Evolutionary conservation across 2,329 filamentous ascomycete species (phyloP).

Genomic region (Ophiocordyceps unilateralis): DNA sequence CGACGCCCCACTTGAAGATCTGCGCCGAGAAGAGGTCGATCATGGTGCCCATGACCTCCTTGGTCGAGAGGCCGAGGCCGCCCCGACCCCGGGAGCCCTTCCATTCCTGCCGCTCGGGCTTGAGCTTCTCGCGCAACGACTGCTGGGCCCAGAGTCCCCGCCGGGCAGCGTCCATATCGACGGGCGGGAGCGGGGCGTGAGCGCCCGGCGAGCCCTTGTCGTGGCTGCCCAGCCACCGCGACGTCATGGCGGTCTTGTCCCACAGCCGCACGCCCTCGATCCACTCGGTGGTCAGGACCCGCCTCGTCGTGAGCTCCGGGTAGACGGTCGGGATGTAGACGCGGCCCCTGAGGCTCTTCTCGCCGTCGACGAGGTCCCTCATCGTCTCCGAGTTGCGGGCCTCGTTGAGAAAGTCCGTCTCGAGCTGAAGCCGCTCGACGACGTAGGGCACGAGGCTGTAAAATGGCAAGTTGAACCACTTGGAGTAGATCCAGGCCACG

Average conservation of each 20-base stretch:
- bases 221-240: conserved; percentile 62
- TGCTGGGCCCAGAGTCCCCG: conserved; percentile 27
- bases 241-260: conserved; percentile 72
- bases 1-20: conserved; percentile 91
- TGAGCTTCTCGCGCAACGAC: conserved; percentile 43
- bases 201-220: conserved; percentile 64
- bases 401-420: conserved; percentile 91
- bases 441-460: conserved; percentile 87
- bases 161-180: conserved; percentile 29
- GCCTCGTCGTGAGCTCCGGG: conserved; percentile 60
- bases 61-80: conserved; percentile 66
- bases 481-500: conserved; percentile 66
- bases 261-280: conserved; percentile 86
- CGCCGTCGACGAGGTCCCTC: conserved; percentile 56
- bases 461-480: conserved; percentile 82
- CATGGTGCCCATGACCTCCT: conserved; percentile 92
- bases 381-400: conserved; percentile 76
- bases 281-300: conserved; percentile 92
- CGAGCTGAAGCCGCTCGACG: conserved; percentile 74
- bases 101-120: conserved; percentile 69
- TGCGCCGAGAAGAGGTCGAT: conserved; percentile 92
- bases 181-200: conserved; percentile 39
- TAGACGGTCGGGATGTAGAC: conserved; percentile 85
- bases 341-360: conserved; percentile 57
- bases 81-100: conserved; percentile 54